phyloP scores from a whole-genome alignment of 176 grass and related monocot genomes.

The Ampelocalamus luodianensis region DNA sequence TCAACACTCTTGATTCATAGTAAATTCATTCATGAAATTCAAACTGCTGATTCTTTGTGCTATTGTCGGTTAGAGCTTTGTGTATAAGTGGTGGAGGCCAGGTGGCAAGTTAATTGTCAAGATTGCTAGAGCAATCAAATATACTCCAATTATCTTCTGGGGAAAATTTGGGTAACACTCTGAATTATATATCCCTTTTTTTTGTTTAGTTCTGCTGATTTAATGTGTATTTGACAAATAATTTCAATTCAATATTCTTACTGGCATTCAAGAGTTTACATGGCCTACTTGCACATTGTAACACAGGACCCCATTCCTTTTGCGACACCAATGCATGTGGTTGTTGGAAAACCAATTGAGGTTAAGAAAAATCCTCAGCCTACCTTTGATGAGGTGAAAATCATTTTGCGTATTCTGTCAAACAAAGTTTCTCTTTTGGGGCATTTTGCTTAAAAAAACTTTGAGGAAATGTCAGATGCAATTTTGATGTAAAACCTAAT shows the following conservation, averaged over 20 bases:
- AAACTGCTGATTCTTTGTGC: neutral
- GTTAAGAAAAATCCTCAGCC: constrained; percentile 73
- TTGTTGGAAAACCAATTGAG: constrained; percentile 78
- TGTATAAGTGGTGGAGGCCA: constrained; percentile 96
- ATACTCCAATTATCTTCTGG: constrained; percentile 91
- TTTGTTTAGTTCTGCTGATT: constrained; percentile 20
- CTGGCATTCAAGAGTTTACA: constrained; percentile 27
- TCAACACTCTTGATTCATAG: neutral
- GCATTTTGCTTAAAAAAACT: neutral
- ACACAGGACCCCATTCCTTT: constrained; percentile 88
- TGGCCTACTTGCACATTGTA: constrained; percentile 6
- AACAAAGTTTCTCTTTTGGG: neutral
- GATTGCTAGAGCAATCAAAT: constrained; percentile 90
- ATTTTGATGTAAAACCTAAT: neutral
- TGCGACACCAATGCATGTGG: constrained; percentile 72
- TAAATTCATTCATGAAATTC: neutral
- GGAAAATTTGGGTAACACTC: constrained; percentile 71
- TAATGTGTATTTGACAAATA: neutral
- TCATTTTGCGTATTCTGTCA: neutral
- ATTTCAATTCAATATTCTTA: neutral
- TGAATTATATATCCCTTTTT: neutral
- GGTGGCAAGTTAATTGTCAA: constrained; percentile 77
- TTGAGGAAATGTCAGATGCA: neutral
- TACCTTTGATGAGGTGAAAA: constrained; percentile 77
- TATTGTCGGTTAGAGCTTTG: constrained; percentile 55